Evolutionary conservation across 2,329 filamentous ascomycete species (phyloP), one percentile per base, ranked within the genome.

Genomic region (Talaromyces albobiverticillius): DNA sequence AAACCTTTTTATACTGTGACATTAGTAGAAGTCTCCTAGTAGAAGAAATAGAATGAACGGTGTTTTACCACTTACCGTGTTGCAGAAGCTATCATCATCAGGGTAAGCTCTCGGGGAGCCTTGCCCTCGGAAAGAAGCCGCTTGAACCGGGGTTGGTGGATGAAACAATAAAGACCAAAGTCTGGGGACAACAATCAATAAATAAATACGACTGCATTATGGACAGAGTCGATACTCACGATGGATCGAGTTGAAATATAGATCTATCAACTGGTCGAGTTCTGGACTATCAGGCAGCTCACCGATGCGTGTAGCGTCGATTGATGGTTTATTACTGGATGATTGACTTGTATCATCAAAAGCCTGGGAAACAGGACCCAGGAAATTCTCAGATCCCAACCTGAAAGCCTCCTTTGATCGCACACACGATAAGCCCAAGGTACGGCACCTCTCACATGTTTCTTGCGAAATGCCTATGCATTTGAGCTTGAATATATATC

Each of bases 51-150:
- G 16, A 47, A 23, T 7, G 22, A 32, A 34, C 8, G 31, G 25
- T 29, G 25, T 38, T 38, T n/a, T 32, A 32, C 7, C 11, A 48
- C 29, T 16, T 23, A 38, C 46, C 46, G 46, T 20, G 25, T 23
- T 48, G 46, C 46, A 11, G 16, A 23, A 8, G 46, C 46, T 10
- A 48, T 48, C 29, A 48, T 38, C 46, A 48, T 48, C 4, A 48
- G 46, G 3, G 46, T 48, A 10, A 48, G 11, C 34, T 48, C 46
- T 4, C 32, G 46, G 23, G 46, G 46, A 1, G 32, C 46, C 16
- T 11, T 48, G 11, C 46, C 46, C 22, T 48, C n/a, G 13, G 29
- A 11, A 18, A 48, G 46, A 6, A 48, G 46, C n/a, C 31, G 29
- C 10, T 25, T 36, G 46, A 48, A 48, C 20, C 25, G 46, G 25